Evolutionary conservation across 2,329 filamentous ascomycete genomes (phyloP).

Genomic region (Epichloe baconii): DNA sequence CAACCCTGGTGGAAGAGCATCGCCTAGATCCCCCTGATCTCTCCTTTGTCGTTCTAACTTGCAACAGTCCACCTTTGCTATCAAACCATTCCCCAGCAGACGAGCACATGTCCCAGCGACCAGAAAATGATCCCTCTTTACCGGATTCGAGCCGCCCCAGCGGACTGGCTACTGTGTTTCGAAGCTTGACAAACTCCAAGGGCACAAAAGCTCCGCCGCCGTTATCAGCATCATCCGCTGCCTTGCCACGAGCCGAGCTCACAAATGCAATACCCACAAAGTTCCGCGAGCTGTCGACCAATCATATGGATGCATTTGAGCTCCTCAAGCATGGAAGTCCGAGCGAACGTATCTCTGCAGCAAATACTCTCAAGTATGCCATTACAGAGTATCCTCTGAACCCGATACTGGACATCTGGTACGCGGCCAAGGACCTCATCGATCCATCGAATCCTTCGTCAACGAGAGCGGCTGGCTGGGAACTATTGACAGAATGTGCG

Average conservation of each 20-base stretch:
- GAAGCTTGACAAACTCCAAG: constrained; percentile 44
- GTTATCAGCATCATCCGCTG: constrained; percentile 24
- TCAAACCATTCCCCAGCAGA: constrained; percentile 12
- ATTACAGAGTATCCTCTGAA: constrained; percentile 47
- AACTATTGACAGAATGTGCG: constrained; percentile 51
- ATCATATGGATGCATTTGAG: constrained; percentile 41
- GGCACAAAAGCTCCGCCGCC: constrained; percentile 37
- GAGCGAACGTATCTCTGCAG: constrained; percentile 42
- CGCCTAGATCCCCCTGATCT: background rate
- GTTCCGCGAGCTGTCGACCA: constrained; percentile 32
- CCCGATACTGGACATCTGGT: constrained; percentile 50
- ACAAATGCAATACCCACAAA: constrained; percentile 27
- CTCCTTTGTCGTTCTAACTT: background rate
- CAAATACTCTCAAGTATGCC: constrained; percentile 40
- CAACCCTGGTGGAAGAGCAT: background rate
- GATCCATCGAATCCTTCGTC: constrained; percentile 38
- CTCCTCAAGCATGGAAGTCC: constrained; percentile 39
- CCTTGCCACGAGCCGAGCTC: constrained; percentile 31
- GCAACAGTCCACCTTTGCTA: constrained; percentile 4
- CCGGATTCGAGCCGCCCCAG: constrained; percentile 42
- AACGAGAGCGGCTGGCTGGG: constrained; percentile 49
- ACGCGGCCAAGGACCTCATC: constrained; percentile 52
- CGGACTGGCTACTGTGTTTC: constrained; percentile 50
- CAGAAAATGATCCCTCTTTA: constrained; percentile 42
- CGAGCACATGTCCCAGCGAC: constrained; percentile 47